phyloP scores from a whole-genome alignment of 768 basidiomycete species.

The Cystofilobasidium capitatum region DNA sequence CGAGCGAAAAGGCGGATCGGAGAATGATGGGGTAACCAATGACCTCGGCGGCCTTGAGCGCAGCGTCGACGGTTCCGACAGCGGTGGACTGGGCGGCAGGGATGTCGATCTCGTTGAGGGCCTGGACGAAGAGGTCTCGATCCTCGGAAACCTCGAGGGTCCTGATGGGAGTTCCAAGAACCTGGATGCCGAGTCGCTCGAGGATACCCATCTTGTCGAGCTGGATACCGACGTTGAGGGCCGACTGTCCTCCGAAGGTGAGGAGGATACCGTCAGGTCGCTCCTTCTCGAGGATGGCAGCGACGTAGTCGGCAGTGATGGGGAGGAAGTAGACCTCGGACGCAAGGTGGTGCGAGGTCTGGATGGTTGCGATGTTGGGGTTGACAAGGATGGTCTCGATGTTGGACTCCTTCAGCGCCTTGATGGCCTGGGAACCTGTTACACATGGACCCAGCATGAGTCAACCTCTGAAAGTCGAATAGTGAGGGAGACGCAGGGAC shows the following conservation, averaged over 20 bases:
- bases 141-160: slow-evolving; percentile 97
- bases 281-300: slow-evolving; percentile 97
- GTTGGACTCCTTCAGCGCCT: slow-evolving; percentile 91
- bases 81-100: slow-evolving; percentile 92
- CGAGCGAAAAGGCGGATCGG: slow-evolving; percentile 86
- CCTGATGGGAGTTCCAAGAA: slow-evolving; percentile 87
- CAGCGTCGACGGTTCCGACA: slow-evolving; percentile 88
- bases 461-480: background rate
- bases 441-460: background rate
- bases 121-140: slow-evolving; percentile 88
- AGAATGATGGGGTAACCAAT: slow-evolving; percentile 98
- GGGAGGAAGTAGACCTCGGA: slow-evolving; percentile 96
- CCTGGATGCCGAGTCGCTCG: slow-evolving; percentile 81
- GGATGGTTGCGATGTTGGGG: slow-evolving; percentile 98
- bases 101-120: slow-evolving; percentile 93
- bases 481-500: slow-evolving; percentile 24
- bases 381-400: slow-evolving; percentile 91
- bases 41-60: slow-evolving; percentile 74
- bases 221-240: slow-evolving; percentile 92
- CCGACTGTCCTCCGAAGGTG: slow-evolving; percentile 96
- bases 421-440: slow-evolving; percentile 83
- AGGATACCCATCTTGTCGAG: slow-evolving; percentile 94
- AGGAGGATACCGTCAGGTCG: slow-evolving; percentile 92
- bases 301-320: slow-evolving; percentile 92
- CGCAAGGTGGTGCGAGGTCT: slow-evolving; percentile 94